These are phyloP conservation scores for Ascocoryne sarcoides DNA, from an alignment of 2,329 filamentous ascomycete species.

Conservation along the genomic window DNA sequence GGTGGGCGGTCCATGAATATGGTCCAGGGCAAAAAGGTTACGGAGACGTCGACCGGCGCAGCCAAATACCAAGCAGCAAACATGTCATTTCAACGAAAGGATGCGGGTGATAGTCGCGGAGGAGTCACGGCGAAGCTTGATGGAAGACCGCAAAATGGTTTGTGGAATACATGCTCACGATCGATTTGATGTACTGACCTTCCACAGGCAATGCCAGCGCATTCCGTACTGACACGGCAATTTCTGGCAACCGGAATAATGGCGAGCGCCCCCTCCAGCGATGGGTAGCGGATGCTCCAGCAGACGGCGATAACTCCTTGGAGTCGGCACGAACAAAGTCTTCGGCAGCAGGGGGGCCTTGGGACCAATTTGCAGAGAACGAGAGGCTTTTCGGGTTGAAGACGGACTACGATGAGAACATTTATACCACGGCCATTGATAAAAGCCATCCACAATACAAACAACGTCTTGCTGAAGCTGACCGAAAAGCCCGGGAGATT, in stretches of 20 bases:
- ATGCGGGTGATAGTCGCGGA: constrained; percentile 44
- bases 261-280: constrained; percentile 70
- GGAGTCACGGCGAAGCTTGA: constrained; percentile 43
- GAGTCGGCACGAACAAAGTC: constrained; percentile 36
- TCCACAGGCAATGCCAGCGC: constrained; percentile 51
- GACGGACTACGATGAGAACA: constrained; percentile 86
- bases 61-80: constrained; percentile 36
- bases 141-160: constrained; percentile 46
- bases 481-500: constrained; percentile 82
- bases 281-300: constrained; percentile 64
- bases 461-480: constrained; percentile 68
- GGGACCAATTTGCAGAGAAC: constrained; percentile 94
- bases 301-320: constrained; percentile 60
- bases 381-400: constrained; percentile 79
- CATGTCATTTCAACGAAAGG: constrained; percentile 54
- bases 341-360: constrained; percentile 33
- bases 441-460: constrained; percentile 74
- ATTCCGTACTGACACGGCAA: constrained; percentile 84
- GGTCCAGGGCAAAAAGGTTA: constrained; percentile 42
- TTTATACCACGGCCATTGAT: constrained; percentile 90
- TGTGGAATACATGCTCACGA: constrained; percentile 8
- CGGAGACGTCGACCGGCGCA: constrained; percentile 35
- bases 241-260: constrained; percentile 63
- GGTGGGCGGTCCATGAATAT: constrained; percentile 40
- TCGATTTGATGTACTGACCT: constrained; percentile 12